These are phyloP conservation scores for Hyaloperonospora arabidopsidis DNA, from an alignment of 352 stramenopile species.

Conservation along the genomic window DNA sequence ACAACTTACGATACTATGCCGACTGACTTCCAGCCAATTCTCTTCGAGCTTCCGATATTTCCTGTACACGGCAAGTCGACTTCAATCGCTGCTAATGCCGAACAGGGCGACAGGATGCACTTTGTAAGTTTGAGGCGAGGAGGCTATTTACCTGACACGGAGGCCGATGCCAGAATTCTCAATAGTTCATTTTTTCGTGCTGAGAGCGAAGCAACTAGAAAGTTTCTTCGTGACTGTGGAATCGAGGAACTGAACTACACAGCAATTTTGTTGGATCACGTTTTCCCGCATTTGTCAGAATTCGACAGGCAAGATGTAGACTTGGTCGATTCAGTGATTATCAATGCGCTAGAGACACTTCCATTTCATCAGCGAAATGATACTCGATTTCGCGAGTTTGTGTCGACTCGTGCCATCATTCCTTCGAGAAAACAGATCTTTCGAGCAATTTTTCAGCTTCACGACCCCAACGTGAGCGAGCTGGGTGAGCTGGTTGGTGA, in stretches of 20 bases:
- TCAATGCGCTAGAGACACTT: slow-evolving; percentile 36
- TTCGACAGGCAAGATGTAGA: slow-evolving; percentile 27
- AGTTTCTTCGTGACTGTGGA: slow-evolving; percentile 40
- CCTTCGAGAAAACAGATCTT: slow-evolving; percentile 49
- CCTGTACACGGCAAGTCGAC: slow-evolving; percentile 19
- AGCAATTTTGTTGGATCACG: slow-evolving; percentile 47
- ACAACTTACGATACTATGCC: slow-evolving; percentile 31
- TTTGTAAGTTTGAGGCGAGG: slow-evolving; percentile 31
- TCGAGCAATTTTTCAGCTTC: slow-evolving; percentile 44
- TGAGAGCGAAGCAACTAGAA: slow-evolving; percentile 28
- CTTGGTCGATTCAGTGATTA: slow-evolving; percentile 47
- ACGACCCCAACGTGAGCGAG: slow-evolving; percentile 64
- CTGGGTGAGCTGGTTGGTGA: slow-evolving; percentile 56
- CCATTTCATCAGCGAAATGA: slow-evolving; percentile 51
- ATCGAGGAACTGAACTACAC: slow-evolving; percentile 53
- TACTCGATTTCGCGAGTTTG: slow-evolving; percentile 34
- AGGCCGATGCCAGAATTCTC: slow-evolving; percentile 41
- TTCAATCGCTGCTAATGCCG: not conserved
- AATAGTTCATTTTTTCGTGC: slow-evolving; percentile 43
- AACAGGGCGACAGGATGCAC: not conserved
- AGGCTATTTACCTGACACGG: slow-evolving; percentile 33
- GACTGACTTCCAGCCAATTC: slow-evolving; percentile 28
- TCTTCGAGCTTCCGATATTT: slow-evolving; percentile 50
- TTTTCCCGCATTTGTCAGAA: slow-evolving; percentile 42
- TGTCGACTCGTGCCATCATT: slow-evolving; percentile 39